A percentile compares a stretch with the other conserved stretches of the same genome.
Conservation (phyloP, 805 yeast species). For the Starmerella potacharoeniae region DNA sequence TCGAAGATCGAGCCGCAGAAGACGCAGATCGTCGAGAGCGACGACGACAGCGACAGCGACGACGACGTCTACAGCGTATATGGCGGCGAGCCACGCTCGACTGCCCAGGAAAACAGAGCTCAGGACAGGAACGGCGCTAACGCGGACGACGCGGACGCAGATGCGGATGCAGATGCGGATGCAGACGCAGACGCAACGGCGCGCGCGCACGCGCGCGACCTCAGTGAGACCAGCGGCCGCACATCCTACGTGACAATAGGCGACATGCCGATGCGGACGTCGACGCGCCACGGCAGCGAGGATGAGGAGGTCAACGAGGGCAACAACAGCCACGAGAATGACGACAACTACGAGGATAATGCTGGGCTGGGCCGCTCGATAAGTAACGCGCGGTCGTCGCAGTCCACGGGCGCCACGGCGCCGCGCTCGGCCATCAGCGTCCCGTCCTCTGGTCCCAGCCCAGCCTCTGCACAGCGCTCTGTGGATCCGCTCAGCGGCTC, state of each 20-base stretch:
- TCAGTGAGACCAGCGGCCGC: neutral
- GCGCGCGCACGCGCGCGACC: neutral
- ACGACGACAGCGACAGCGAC: conserved; percentile 25
- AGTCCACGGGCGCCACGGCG: no score
- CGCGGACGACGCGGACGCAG: no score
- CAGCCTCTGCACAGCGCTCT: no score
- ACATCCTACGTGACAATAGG: neutral
- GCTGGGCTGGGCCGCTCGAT: neutral
- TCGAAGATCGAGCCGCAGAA: conserved; percentile 73
- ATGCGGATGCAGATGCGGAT: neutral
- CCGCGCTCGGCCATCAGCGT: no score
- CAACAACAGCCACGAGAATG: no score
- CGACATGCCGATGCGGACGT: neutral
- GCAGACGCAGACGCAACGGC: neutral
- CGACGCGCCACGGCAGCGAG: neutral
- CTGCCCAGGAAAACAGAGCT: neutral
- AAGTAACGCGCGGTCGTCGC: neutral
- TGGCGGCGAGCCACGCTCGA: neutral
- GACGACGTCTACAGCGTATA: conserved; percentile 2
- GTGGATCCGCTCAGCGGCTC: neutral
- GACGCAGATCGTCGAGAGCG: conserved; percentile 78
- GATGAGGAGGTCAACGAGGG: neutral
- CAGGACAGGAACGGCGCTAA: neutral
- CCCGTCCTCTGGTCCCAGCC: no score
- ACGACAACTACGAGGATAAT: no score